These are phyloP conservation scores for Penicillium subrubescens DNA, from an alignment of 495 filamentous ascomycete species.

Conservation along the genomic window DNA sequence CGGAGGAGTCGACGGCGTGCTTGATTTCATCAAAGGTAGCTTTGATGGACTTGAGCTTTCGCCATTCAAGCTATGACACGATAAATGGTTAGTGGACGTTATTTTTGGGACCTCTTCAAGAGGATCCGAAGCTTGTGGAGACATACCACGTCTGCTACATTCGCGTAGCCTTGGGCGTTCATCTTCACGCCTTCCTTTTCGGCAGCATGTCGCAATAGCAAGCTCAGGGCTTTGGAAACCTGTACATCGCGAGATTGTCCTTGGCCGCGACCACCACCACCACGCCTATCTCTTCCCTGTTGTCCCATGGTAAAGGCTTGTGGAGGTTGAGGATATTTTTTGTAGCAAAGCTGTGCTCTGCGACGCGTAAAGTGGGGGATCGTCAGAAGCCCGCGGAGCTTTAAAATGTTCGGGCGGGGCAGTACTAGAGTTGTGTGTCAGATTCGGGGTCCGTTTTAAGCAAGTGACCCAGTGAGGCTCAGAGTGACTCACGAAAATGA, in stretches of 20 bases:
- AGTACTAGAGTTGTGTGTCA: constrained; percentile 1
- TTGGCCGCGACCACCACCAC: constrained; percentile 19
- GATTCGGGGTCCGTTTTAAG: constrained; percentile 7
- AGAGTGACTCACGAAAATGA: neutral
- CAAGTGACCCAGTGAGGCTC: neutral
- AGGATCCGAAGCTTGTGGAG: neutral
- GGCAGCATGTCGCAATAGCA: constrained; percentile 82
- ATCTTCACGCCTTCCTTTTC: constrained; percentile 74
- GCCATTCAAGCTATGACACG: constrained; percentile 62
- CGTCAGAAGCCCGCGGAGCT: neutral
- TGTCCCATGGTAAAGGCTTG: neutral
- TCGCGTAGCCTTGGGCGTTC: constrained; percentile 77
- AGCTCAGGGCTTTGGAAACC: constrained; percentile 80
- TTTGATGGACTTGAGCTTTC: constrained; percentile 65
- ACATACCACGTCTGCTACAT: constrained; percentile 75
- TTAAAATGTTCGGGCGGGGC: constrained; percentile 10
- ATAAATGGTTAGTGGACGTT: neutral
- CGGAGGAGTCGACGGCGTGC: constrained; percentile 69
- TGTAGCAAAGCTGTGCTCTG: neutral
- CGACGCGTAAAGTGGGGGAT: constrained; percentile 6
- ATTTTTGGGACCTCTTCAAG: too few species aligned
- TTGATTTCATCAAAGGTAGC: constrained; percentile 74
- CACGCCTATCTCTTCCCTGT: constrained; percentile 13
- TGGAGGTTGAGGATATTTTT: neutral
- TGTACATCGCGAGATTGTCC: constrained; percentile 55